Base-by-base conservation (phyloP, 225 moss, liverwort and hornwort genomes). In the Takakia lepidozioides region DNA sequence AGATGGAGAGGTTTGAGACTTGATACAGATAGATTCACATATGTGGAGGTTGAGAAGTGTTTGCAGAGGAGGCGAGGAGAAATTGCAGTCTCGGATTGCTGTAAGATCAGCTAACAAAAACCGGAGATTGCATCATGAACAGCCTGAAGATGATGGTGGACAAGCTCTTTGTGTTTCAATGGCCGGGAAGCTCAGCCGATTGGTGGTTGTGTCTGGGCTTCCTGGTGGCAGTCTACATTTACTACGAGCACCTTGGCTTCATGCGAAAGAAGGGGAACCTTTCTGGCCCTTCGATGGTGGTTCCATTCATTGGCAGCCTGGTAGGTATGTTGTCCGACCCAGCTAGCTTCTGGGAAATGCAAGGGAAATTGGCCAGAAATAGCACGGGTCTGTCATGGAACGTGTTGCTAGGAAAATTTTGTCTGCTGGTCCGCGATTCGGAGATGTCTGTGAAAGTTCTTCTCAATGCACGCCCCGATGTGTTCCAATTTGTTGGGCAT, bases 401-500 rank as follows among this genome's bases (percentile, higher is more conserved):
- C 43, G 67, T 66, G 2, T 40, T 98, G 1, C 65, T 90, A 16
- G 95, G 95, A 0, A 63, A 44, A 43, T 98, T 98, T 49, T 64
- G 87, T 1, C 21, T 98, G 10, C 87, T 98, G 37, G 71, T 98
- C 16, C 64, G 82, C 2, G 95, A 98, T 59, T 78, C 95, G 15
- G 84, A 91, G 52, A 69, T 98, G 5, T 98, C 95, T 0, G 87
- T 80, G 6, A 83, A 63, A 60, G 53, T 98, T 2, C 85, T 98
- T 29, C 61, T 71, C 1, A 98, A 98, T 62, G 82, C 87, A 9
- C 84, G 65, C 15, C 70, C 63, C 0, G 80, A 84, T 0, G 83
- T 66, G 22, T 98, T 98, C 30, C 90, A 90, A 38, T 66, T 90
- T 29, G 69, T 98, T 11, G 95, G 90, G 0, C 90, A 98, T 10